Base-by-base conservation (phyloP, 139 green algal species). In the Tetradesmus lagerheimii region DNA sequence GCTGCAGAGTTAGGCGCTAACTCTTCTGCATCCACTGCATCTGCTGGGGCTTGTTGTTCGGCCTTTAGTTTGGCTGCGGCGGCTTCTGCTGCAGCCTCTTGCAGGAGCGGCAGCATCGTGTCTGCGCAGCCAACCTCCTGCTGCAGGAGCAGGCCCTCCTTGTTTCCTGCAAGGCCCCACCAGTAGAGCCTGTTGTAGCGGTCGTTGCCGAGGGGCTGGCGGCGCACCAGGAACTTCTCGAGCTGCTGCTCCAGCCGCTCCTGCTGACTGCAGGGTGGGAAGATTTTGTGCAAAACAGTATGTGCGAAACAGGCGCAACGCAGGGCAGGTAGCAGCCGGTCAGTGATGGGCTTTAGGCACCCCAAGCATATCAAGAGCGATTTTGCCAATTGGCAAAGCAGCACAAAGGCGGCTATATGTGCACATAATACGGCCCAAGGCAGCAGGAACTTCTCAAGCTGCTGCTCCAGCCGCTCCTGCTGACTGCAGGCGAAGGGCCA, bases 131-230 rank as follows among this genome's bases (percentile, higher is more conserved):
- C 83, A 4, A 47, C 43, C 27, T 91, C 87, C 76, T 86, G 53
- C 62, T 91, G 87, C 87, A 91, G 38, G 62, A 91, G 57, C 87
- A 91, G 53, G 34, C 38, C 79, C 20, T 66, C 79, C 27, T 79
- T 77, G 57, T 87, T 53, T 41, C 79, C 78, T 31, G 39, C 87
- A 9, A 91, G 57, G 50, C 87, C 87, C 87, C 92, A 92, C 93
- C 95, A 97, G 90, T 97, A 97, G 82, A 90, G 85, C 35, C 94
- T 92, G 86, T 91, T 83, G 91, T 95, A 78, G 35, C 95, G 91
- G 94, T 97, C 95, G 23, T 62, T 43, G 39, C 95, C 95, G 47
- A 97, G 87, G 0, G 93, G 90, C 39, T 94, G 90, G 29, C 90
- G 93, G 20, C 95, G 91, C 16, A 95, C 89, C 3, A 86, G 23